phyloP scores from a whole-genome alignment of 2,329 filamentous ascomycete species.

The Monosporascus sp. region DNA sequence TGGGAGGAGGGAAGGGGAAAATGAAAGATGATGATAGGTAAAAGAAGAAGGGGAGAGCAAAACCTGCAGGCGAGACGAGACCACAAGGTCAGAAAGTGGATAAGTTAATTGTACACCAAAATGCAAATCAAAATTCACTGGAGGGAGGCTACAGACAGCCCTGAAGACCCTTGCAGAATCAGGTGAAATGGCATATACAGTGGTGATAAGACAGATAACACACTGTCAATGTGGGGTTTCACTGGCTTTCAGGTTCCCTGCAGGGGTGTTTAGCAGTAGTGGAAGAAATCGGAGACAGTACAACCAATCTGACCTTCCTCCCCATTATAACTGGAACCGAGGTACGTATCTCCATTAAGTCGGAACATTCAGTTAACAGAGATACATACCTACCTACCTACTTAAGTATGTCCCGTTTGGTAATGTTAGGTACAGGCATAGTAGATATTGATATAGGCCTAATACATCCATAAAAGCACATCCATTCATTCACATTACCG shows the following conservation, averaged over 20 bases:
- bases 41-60: constrained; percentile 12
- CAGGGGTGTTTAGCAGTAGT: not conserved
- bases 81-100: not conserved
- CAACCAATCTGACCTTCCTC: not conserved
- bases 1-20: constrained; percentile 21
- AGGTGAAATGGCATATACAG: not conserved
- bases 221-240: not conserved
- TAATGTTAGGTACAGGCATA: too few species aligned
- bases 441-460: too few species aligned
- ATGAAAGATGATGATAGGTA: constrained; percentile 11
- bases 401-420: too few species aligned
- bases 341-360: not conserved
- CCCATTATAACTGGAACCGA: not conserved
- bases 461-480: too few species aligned
- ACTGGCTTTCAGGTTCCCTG: not conserved
- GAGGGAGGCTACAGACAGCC: not conserved
- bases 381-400: not conserved
- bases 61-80: constrained; percentile 4
- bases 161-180: not conserved
- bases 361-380: not conserved
- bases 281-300: not conserved
- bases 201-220: not conserved
- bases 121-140: constrained; percentile 5
- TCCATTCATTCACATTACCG: too few species aligned
- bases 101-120: not conserved